Percentiles rank a stretch among this genome's conserved stretches.
phyloP scores from a whole-genome alignment of 1,284 basidiomycete genomes.

The Irpex sp. region DNA sequence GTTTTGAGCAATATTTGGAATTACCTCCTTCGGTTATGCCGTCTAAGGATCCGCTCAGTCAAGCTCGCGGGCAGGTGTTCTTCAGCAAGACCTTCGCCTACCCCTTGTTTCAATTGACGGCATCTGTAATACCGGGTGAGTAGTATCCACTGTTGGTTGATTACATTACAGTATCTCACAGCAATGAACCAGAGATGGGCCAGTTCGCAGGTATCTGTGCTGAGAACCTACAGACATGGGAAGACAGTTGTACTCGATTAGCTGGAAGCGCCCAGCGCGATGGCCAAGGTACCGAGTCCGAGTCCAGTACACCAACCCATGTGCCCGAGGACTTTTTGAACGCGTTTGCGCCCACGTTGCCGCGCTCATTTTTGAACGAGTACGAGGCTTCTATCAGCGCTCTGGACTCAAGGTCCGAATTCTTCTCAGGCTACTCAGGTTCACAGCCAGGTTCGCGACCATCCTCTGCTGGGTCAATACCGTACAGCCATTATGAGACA shows the following conservation, averaged over 20 bases:
- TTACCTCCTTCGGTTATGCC: slow-evolving; percentile 72
- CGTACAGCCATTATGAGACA: slow-evolving; percentile 24
- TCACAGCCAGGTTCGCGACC: slow-evolving; percentile 5
- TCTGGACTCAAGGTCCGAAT: slow-evolving; percentile 2
- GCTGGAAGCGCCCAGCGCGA: slow-evolving; percentile 15
- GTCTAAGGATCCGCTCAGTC: slow-evolving; percentile 62
- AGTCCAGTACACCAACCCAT: slow-evolving; percentile 27
- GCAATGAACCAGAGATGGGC: slow-evolving; percentile 48
- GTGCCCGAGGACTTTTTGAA: slow-evolving; percentile 44
- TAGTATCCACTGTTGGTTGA: slow-evolving; percentile 8
- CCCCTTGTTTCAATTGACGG: slow-evolving; percentile 77
- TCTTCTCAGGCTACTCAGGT: slow-evolving; percentile 5
- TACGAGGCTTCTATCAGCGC: slow-evolving; percentile 4
- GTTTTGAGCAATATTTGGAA: slow-evolving; percentile 73
- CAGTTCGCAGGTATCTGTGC: slow-evolving; percentile 60
- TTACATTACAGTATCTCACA: neutral
- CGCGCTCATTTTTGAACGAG: slow-evolving; percentile 28
- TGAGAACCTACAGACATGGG: slow-evolving; percentile 67
- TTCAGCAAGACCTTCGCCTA: slow-evolving; percentile 83
- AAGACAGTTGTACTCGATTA: slow-evolving; percentile 44
- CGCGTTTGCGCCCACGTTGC: slow-evolving; percentile 62
- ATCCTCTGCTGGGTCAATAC: slow-evolving; percentile 3
- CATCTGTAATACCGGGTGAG: slow-evolving; percentile 71
- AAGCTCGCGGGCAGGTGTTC: slow-evolving; percentile 86
- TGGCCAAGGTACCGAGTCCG: slow-evolving; percentile 5